Percentiles rank a stretch among this genome's conserved stretches.
Evolutionary conservation across 2,329 filamentous ascomycete species (phyloP).

Genomic region (Diatrype stigma): DNA sequence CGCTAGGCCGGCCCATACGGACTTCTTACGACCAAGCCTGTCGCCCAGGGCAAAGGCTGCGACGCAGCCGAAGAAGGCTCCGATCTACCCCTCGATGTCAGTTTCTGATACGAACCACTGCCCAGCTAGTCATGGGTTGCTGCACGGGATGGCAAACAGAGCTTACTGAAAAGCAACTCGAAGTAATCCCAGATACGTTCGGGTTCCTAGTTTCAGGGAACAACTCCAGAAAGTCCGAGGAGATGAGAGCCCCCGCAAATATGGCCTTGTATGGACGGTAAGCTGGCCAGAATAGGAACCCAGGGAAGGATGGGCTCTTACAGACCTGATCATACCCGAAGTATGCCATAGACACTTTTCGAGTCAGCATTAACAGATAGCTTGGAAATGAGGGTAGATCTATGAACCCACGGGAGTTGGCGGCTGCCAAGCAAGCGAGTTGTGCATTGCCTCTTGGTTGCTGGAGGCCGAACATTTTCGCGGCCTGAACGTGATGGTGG

Average conservation of each 20-base stretch:
- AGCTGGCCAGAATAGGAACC: background rate
- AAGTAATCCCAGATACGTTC: constrained; percentile 13
- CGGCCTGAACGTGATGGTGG: too few relatives aligned
- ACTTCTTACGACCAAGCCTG: constrained; percentile 28
- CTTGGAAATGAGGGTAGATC: background rate
- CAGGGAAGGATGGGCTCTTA: background rate
- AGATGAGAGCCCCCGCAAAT: background rate
- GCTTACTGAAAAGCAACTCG: constrained; percentile 15
- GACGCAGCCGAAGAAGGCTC: constrained; percentile 30
- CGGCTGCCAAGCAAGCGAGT: background rate
- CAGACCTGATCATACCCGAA: background rate
- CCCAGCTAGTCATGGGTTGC: too few relatives aligned
- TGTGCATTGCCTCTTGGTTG: background rate
- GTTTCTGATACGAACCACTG: too few relatives aligned
- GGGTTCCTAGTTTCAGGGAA: constrained; percentile 11
- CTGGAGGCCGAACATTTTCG: background rate
- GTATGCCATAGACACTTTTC: background rate
- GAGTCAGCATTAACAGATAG: background rate
- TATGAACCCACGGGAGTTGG: background rate
- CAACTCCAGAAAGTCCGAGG: constrained; percentile 9
- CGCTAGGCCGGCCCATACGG: constrained; percentile 26
- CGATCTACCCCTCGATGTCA: constrained; percentile 16
- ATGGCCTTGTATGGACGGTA: background rate
- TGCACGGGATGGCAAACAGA: too few relatives aligned
- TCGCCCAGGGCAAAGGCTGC: constrained; percentile 28